A percentile compares a stretch with the other conserved stretches of the same genome.
phyloP scores from a whole-genome alignment of 805 yeast species.

The Yarrowia sp. region DNA sequence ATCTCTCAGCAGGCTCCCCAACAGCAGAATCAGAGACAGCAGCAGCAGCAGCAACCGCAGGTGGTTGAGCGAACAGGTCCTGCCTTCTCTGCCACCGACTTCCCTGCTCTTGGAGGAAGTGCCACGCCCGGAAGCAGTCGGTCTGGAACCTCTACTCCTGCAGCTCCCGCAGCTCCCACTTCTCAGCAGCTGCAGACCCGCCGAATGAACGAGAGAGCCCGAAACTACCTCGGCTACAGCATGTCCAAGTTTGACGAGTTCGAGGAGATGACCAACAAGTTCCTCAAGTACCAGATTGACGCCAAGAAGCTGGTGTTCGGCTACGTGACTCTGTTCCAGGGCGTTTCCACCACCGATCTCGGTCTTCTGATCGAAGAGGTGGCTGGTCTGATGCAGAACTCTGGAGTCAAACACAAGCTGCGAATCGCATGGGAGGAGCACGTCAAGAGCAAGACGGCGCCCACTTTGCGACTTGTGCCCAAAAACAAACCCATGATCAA shows the following conservation, averaged over 20 bases:
- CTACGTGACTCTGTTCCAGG: constrained; percentile 60
- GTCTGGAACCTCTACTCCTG: constrained; percentile 12
- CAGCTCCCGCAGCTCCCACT: constrained; percentile 40
- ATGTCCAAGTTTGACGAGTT: constrained; percentile 58
- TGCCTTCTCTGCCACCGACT: constrained; percentile 41
- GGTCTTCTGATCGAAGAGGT: constrained; percentile 41
- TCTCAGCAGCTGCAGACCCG: constrained; percentile 58
- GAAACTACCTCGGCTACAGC: constrained; percentile 72
- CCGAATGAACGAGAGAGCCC: constrained; percentile 84
- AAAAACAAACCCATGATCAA: constrained; percentile 39
- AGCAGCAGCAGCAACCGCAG: constrained; percentile 23
- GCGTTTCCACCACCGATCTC: constrained; percentile 20
- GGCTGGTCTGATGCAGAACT: constrained; percentile 34
- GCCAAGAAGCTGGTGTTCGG: constrained; percentile 57
- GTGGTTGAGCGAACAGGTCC: constrained; percentile 34
- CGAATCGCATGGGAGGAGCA: constrained; percentile 38
- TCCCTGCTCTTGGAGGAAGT: constrained; percentile 44
- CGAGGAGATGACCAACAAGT: constrained; percentile 57
- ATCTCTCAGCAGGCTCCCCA: constrained; percentile 50
- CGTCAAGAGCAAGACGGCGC: constrained; percentile 33
- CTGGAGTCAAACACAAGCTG: constrained; percentile 23
- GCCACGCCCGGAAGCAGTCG: constrained; percentile 1
- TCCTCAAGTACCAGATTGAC: constrained; percentile 55
- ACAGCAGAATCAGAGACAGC: constrained; percentile 4
- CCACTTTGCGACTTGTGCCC: constrained; percentile 13